Evolutionary conservation across 2,329 filamentous ascomycete species (phyloP).

Genomic region (Coccinonectria pachysandricola): DNA sequence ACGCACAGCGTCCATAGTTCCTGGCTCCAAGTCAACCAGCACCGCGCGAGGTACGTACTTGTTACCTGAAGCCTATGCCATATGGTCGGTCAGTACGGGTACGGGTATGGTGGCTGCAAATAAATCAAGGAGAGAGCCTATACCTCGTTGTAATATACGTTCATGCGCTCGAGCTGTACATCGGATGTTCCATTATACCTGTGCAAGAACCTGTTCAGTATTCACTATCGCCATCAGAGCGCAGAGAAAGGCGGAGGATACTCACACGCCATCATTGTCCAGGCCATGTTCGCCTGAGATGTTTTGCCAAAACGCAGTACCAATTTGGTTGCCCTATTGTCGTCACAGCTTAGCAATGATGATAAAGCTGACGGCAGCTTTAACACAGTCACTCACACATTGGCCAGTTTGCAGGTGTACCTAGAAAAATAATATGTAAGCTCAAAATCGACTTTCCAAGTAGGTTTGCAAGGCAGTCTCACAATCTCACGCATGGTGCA

Average conservation of each 20-base stretch:
- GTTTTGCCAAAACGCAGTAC: slow-evolving; percentile 98
- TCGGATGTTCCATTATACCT: slow-evolving; percentile 85
- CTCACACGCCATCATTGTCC: slow-evolving; percentile 85
- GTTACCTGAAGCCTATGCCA: slow-evolving; percentile 83
- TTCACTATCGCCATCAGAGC: background rate
- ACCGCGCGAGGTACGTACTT: slow-evolving; percentile 99
- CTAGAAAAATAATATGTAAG: slow-evolving; percentile 48
- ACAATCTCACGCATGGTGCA: slow-evolving; percentile 61
- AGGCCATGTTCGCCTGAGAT: slow-evolving; percentile 91
- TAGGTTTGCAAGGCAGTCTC: slow-evolving; percentile 30
- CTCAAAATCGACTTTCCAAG: slow-evolving; percentile 41
- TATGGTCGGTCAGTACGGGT: slow-evolving; percentile 7
- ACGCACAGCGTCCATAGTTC: slow-evolving; percentile 99
- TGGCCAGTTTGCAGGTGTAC: slow-evolving; percentile 99
- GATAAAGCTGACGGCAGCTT: slow-evolving; percentile 1
- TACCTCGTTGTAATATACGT: slow-evolving; percentile 90
- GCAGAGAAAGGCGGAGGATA: background rate
- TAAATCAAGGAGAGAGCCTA: slow-evolving; percentile 10
- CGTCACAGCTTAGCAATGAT: slow-evolving; percentile 25
- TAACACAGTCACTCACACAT: slow-evolving; percentile 57
- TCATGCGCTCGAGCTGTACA: slow-evolving; percentile 99
- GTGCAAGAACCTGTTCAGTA: too few species aligned
- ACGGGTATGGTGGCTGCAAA: background rate
- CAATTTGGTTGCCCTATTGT: slow-evolving; percentile 95
- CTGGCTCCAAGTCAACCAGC: slow-evolving; percentile 97